A percentile compares a stretch with the other conserved stretches of the same genome.
phyloP scores from a whole-genome alignment of 1,139 yeast genomes.

The Kodamaea anthophila region DNA sequence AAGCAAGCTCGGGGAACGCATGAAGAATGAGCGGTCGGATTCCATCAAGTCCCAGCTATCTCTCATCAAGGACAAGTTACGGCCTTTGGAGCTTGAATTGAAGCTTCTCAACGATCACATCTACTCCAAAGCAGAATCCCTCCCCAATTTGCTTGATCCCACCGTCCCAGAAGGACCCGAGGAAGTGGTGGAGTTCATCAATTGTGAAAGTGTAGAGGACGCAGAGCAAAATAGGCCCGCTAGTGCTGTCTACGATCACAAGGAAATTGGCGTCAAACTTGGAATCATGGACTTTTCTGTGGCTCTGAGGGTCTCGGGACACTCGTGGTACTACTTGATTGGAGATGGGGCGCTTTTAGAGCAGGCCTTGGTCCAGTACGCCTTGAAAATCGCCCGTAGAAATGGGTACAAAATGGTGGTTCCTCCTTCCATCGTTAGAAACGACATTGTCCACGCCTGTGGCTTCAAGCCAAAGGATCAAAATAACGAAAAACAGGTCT shows the following conservation, averaged over 20 bases:
- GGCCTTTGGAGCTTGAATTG: conserved; percentile 29
- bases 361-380: conserved; percentile 81
- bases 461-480: conserved; percentile 94
- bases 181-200: conserved; percentile 45
- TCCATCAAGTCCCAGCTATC: conserved; percentile 25
- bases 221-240: conserved; percentile 16
- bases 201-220: conserved; percentile 28
- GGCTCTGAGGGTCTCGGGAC: conserved; percentile 75
- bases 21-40: conserved; percentile 12
- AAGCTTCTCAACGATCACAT: conserved; percentile 24
- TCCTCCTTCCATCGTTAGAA: conserved; percentile 84
- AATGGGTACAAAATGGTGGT: conserved; percentile 64
- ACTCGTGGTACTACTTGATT: conserved; percentile 81
- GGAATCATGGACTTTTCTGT: conserved; percentile 62
- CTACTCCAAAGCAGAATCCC: conserved; percentile 36
- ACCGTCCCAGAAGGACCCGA: conserved; percentile 37
- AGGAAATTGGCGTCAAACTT: conserved; percentile 53
- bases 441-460: conserved; percentile 78
- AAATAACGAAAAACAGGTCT: conserved; percentile 81
- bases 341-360: conserved; percentile 89
- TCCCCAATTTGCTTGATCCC: conserved; percentile 66
- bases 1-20: conserved; percentile 20
- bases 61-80: conserved; percentile 29
- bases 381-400: conserved; percentile 57
- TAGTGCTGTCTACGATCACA: conserved; percentile 47